These are phyloP conservation scores for Aspergillus ibericus DNA, from an alignment of 2,329 filamentous ascomycete genomes.

Conservation along the genomic window DNA sequence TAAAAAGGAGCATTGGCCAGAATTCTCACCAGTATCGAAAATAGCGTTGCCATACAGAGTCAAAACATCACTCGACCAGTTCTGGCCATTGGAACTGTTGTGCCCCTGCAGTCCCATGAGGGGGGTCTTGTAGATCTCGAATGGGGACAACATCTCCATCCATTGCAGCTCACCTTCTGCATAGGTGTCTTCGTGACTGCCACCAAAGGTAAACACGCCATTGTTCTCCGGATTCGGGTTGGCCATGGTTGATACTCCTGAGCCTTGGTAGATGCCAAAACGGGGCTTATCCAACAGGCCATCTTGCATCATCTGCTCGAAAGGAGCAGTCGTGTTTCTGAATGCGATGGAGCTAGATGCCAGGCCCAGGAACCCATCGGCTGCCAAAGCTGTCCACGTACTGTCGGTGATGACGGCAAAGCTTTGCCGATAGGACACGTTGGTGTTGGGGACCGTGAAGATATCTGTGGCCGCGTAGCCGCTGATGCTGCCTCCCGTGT, in stretches of 20 bases:
- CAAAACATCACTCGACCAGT: neutral
- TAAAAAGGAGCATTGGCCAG: neutral
- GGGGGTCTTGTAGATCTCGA: neutral
- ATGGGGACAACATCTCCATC: neutral
- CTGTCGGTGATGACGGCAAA: neutral
- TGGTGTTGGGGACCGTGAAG: neutral
- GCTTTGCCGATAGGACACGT: neutral
- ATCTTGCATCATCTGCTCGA: slow-evolving; percentile 3
- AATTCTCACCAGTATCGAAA: neutral
- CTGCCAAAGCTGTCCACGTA: neutral
- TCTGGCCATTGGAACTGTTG: neutral
- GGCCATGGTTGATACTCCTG: neutral
- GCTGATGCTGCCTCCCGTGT: neutral
- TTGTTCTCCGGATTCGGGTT: neutral
- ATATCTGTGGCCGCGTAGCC: neutral
- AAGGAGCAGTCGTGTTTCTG: neutral
- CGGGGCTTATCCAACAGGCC: neutral
- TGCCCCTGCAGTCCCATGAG: neutral
- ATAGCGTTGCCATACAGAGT: neutral
- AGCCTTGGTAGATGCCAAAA: neutral
- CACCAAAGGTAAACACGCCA: neutral
- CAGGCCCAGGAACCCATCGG: neutral
- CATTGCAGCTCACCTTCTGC: neutral
- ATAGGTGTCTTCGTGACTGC: neutral
- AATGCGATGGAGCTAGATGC: neutral